phyloP scores from a whole-genome alignment of 495 filamentous ascomycete species.

The Aspergillus diversus region DNA sequence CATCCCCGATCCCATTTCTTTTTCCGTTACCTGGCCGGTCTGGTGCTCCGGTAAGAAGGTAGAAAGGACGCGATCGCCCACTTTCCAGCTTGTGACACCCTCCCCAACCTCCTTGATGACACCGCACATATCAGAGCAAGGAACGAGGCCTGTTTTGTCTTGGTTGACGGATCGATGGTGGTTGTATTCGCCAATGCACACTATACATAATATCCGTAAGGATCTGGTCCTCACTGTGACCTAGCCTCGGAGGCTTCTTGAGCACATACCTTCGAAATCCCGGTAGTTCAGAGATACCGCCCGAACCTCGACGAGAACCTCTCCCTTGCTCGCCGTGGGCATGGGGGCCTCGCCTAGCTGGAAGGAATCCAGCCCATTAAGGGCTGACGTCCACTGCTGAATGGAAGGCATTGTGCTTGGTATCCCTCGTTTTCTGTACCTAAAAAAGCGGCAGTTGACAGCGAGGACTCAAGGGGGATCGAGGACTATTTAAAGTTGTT shows the following conservation, averaged over 20 bases:
- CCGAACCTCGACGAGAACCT: slow-evolving; percentile 61
- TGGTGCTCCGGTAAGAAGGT: slow-evolving; percentile 78
- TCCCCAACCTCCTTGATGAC: slow-evolving; percentile 66
- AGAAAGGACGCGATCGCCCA: slow-evolving; percentile 72
- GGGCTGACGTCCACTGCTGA: slow-evolving; percentile 52
- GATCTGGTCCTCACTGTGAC: not conserved
- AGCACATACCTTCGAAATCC: slow-evolving; percentile 56
- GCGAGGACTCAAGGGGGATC: not conserved
- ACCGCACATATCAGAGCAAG: slow-evolving; percentile 77
- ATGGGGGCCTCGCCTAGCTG: slow-evolving; percentile 42
- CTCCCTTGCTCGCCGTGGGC: slow-evolving; percentile 44
- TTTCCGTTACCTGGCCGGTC: slow-evolving; percentile 58
- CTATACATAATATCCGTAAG: slow-evolving; percentile 27
- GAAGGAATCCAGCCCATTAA: slow-evolving; percentile 56
- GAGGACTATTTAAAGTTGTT: not conserved
- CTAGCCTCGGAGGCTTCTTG: not conserved
- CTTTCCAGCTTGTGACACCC: slow-evolving; percentile 63
- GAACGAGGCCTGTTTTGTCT: slow-evolving; percentile 54
- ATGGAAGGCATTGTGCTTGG: slow-evolving; percentile 30
- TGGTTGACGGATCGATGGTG: slow-evolving; percentile 52
- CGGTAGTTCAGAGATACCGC: slow-evolving; percentile 62
- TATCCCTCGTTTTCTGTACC: not conserved
- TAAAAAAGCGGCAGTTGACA: not conserved
- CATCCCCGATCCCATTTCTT: slow-evolving; percentile 55
- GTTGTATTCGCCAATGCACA: slow-evolving; percentile 59